A percentile compares a stretch with the other conserved stretches of the same genome.
Evolutionary conservation across 164 flowering plant species (phyloP).

Genomic region (Tetrastigma voinierianum): DNA sequence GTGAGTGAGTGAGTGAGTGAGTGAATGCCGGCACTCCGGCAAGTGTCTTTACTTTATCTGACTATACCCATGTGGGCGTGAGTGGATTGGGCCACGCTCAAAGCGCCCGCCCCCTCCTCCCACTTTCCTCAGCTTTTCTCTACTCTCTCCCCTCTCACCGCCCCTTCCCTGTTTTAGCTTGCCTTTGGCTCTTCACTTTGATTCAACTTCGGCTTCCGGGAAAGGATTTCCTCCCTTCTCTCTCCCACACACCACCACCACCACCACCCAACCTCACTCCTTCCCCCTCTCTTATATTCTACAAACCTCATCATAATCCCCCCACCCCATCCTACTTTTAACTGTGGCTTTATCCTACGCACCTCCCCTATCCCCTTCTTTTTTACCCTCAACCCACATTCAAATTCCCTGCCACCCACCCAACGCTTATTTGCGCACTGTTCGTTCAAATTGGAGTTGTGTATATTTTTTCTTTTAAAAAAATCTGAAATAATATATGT

Average conservation of each 20-base stretch:
- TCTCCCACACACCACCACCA: conserved; percentile 2
- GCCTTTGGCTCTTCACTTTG: conserved; percentile 3
- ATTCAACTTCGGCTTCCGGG: conserved; percentile 32
- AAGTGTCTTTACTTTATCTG: conserved; percentile 32
- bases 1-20: not conserved
- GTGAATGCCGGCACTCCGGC: conserved; percentile 1
- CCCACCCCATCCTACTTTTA: too few relatives aligned
- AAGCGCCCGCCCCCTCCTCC: too few relatives aligned
- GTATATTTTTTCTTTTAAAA: too few relatives aligned
- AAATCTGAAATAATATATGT: too few relatives aligned
- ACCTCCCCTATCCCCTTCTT: not conserved
- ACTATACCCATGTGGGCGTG: conserved; percentile 39
- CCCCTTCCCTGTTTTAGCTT: not conserved
- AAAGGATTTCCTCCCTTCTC: conserved; percentile 13
- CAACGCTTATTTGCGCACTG: too few relatives aligned
- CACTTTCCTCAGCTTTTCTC: conserved; percentile 14
- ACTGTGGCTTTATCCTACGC: conserved; percentile 16
- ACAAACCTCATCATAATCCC: too few relatives aligned
- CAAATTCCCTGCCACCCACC: not conserved
- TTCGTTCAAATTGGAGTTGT: too few relatives aligned
- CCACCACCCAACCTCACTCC: conserved; percentile 1
- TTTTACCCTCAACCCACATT: too few relatives aligned
- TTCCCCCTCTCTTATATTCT: not conserved
- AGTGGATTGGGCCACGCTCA: conserved; percentile 27
- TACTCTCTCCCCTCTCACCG: conserved; percentile 1